Conservation (phyloP, 2,329 filamentous ascomycete species). For the Colletotrichum tabaci region DNA sequence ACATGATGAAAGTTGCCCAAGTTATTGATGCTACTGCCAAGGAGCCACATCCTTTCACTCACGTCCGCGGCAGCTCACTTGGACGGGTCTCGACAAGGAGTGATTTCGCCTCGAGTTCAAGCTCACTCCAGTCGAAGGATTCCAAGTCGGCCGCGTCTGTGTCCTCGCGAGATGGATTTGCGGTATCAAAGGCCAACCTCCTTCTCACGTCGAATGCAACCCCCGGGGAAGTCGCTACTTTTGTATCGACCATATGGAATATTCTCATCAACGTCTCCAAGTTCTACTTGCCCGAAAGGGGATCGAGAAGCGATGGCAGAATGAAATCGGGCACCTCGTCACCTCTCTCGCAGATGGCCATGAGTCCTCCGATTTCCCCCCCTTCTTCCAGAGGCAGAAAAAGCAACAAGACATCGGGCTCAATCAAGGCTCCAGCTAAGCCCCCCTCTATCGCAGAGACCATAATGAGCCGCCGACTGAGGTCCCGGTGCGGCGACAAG, state of each 20-base stretch:
- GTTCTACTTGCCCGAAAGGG: conserved; percentile 62
- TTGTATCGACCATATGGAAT: conserved; percentile 68
- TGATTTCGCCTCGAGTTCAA: conserved; percentile 17
- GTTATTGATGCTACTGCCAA: conserved; percentile 64
- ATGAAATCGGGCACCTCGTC: conserved; percentile 48
- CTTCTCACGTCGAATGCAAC: conserved; percentile 69
- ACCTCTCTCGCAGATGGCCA: conserved; percentile 47
- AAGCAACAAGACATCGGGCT: conserved; percentile 15
- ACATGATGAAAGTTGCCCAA: conserved; percentile 72
- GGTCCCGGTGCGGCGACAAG: conserved; percentile 45
- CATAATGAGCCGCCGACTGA: conserved; percentile 50
- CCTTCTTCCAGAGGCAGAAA: conserved; percentile 19
- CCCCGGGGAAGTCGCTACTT: conserved; percentile 66
- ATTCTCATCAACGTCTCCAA: conserved; percentile 61
- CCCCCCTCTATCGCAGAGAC: conserved; percentile 55
- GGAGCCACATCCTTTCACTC: conserved; percentile 55
- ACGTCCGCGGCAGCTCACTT: conserved; percentile 55
- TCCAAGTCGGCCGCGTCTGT: conserved; percentile 17
- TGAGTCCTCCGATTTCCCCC: conserved; percentile 39
- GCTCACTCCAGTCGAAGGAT: conserved; percentile 27
- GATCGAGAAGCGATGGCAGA: conserved; percentile 16
- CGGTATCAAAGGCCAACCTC: conserved; percentile 69
- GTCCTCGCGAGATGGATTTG: conserved; percentile 45
- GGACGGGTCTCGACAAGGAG: conserved; percentile 44
- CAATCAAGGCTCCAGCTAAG: conserved; percentile 42